Conservation (phyloP, 768 basidiomycete species). For the Russula earlei region DNA sequence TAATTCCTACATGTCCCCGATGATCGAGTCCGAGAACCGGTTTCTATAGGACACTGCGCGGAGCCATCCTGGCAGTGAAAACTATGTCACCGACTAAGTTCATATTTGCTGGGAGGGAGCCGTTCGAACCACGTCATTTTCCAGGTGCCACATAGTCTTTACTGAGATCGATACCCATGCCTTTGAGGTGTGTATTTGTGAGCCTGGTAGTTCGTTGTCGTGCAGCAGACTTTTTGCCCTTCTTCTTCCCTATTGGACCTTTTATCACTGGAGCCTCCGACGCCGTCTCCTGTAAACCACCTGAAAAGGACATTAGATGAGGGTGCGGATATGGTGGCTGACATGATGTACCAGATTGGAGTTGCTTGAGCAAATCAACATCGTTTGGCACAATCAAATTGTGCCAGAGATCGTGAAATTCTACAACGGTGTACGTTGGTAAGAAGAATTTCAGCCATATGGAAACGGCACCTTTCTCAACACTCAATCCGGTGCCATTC, state of each 20-base stretch:
- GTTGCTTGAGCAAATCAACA: constrained; percentile 68
- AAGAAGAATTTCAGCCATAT: neutral
- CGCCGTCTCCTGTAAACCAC: constrained; percentile 74
- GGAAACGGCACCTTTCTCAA: constrained; percentile 62
- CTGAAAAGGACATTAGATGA: constrained; percentile 28
- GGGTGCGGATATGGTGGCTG: no score
- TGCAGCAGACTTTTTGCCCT: constrained; percentile 67
- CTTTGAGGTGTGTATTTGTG: constrained; percentile 83
- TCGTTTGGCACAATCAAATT: constrained; percentile 76
- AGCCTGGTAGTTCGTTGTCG: constrained; percentile 72
- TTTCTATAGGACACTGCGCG: no score
- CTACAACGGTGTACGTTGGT: constrained; percentile 35
- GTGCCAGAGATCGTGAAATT: constrained; percentile 86
- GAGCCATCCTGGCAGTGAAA: no score
- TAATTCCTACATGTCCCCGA: no score
- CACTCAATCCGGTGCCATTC: constrained; percentile 55
- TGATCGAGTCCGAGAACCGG: no score
- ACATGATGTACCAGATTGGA: constrained; percentile 51
- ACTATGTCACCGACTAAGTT: no score
- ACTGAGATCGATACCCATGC: constrained; percentile 69
- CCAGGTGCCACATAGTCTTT: constrained; percentile 48
- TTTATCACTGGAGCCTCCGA: constrained; percentile 50
- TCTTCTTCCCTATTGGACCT: constrained; percentile 53
- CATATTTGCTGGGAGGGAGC: neutral
- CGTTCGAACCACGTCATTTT: constrained; percentile 3